Evolutionary conservation across 75 land plant genomes (phyloP).

Genomic region (Selaginella moellendorffii): DNA sequence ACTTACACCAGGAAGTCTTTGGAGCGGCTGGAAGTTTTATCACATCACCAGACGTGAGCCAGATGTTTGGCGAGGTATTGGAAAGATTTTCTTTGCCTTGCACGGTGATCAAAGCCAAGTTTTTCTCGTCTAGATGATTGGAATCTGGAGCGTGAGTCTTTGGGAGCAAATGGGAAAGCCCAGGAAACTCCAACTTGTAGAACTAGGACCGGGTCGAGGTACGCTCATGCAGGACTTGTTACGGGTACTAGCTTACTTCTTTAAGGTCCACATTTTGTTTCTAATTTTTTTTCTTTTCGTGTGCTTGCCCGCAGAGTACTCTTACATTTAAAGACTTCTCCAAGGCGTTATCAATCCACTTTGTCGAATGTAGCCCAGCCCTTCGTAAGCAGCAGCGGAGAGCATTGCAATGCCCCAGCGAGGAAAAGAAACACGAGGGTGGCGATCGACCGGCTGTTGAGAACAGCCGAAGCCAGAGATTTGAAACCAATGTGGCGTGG

Average conservation of each 20-base stretch:
- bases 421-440: conserved; percentile 9
- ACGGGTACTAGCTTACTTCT: conserved; percentile 63
- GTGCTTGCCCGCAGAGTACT: conserved; percentile 39
- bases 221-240: conserved; percentile 92
- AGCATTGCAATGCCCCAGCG: conserved; percentile 37
- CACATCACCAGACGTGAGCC: conserved; percentile 99
- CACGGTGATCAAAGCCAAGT: not conserved
- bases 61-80: conserved; percentile 99
- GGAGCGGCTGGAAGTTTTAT: conserved; percentile 79
- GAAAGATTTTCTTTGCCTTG: not conserved
- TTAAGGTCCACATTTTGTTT: no score
- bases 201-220: conserved; percentile 92
- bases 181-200: conserved; percentile 50
- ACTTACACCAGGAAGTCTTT: conserved; percentile 85
- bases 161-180: conserved; percentile 98
- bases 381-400: conserved; percentile 47
- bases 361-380: conserved; percentile 92
- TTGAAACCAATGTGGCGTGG: conserved; percentile 19
- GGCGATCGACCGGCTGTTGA: not conserved
- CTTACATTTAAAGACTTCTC: conserved; percentile 63
- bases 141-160: conserved; percentile 81
- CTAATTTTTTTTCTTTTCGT: no score
- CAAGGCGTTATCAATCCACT: conserved; percentile 51
- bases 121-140: conserved; percentile 28
- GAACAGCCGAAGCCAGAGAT: conserved; percentile 5